These are phyloP conservation scores for Talaromyces sp. DNA, from an alignment of 2,329 filamentous ascomycete genomes.

Conservation along the genomic window DNA sequence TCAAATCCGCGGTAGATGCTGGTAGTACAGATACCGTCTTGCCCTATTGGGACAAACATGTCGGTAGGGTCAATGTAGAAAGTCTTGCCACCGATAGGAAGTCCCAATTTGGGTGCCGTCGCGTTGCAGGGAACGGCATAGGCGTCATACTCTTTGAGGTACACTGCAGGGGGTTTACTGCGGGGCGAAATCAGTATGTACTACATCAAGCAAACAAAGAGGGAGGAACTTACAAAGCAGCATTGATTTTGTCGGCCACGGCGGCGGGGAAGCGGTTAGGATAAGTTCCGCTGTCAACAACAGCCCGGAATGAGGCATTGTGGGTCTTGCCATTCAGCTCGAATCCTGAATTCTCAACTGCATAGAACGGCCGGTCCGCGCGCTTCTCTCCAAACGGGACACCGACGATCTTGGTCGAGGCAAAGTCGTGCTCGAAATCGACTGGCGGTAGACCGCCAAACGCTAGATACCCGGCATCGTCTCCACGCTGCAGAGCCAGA, in stretches of 20 bases:
- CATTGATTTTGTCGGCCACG: constrained; percentile 1
- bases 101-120: background rate
- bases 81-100: background rate
- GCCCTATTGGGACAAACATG: background rate
- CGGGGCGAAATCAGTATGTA: background rate
- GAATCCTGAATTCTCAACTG: background rate
- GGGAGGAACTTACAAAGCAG: background rate
- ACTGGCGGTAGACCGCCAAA: background rate
- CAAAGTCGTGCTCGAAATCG: background rate
- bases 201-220: background rate
- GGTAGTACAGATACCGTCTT: background rate
- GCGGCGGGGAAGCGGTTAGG: constrained; percentile 1
- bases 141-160: background rate
- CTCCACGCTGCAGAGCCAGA: background rate
- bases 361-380: background rate
- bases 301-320: background rate
- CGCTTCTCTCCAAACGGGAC: background rate
- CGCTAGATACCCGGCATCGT: background rate
- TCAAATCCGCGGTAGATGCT: background rate
- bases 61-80: background rate
- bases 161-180: background rate
- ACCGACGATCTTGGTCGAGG: background rate
- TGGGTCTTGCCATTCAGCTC: background rate
- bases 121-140: background rate
- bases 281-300: constrained; percentile 1